phyloP scores from a whole-genome alignment of 371 early-diverging fungal species.

The Mucor lusitanicus region DNA sequence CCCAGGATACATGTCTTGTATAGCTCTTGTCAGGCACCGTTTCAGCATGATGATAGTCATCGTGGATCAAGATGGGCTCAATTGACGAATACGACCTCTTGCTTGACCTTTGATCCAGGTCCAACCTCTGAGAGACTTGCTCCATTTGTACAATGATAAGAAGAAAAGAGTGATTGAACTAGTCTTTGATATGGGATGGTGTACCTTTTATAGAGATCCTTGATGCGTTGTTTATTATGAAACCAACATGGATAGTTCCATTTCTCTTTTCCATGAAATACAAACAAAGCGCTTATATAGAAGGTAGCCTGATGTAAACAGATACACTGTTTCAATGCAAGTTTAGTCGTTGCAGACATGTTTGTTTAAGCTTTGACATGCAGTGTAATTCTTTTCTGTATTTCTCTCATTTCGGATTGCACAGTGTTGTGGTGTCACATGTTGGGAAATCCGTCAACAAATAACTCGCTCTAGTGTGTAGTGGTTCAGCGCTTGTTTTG shows the following conservation, averaged over 20 bases:
- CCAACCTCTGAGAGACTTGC: background rate
- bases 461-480: too few relatives aligned
- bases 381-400: background rate
- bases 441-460: background rate
- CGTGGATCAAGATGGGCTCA: background rate
- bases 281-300: constrained; percentile 1
- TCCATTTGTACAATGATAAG: background rate
- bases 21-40: background rate
- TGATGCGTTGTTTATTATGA: background rate
- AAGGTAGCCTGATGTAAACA: constrained; percentile 14
- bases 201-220: background rate
- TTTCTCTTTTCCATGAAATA: background rate
- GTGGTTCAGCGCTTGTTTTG: too few relatives aligned
- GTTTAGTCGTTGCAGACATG: background rate
- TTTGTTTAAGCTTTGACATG: background rate
- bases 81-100: constrained; percentile 2
- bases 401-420: background rate
- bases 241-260: constrained; percentile 1
- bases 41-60: background rate
- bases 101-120: background rate
- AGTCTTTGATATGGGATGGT: background rate
- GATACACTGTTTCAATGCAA: background rate
- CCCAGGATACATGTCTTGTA: background rate
- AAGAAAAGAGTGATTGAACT: background rate
- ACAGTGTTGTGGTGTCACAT: background rate